These are phyloP conservation scores for Pichia sp. DNA, from an alignment of 1,139 yeast genomes.

Conservation along the genomic window DNA sequence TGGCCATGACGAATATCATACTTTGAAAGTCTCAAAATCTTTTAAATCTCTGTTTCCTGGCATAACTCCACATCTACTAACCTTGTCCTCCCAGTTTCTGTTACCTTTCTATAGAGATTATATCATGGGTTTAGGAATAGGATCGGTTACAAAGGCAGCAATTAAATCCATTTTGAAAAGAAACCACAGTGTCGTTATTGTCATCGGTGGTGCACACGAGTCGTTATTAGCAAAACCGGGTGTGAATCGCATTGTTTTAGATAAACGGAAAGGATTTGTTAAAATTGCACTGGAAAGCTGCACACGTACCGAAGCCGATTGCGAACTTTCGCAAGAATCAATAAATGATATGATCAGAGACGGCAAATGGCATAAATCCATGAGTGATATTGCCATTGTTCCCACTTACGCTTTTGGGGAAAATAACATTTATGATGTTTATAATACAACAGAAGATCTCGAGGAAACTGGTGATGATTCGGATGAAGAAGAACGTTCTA, in stretches of 20 bases:
- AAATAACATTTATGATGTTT: conserved; percentile 30
- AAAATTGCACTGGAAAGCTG: conserved; percentile 64
- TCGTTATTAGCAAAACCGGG: conserved; percentile 65
- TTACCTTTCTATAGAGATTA: conserved; percentile 86
- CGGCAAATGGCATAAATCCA: conserved; percentile 9
- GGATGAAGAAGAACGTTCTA: no score
- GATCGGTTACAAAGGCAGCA: conserved; percentile 74
- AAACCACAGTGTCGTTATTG: conserved; percentile 76
- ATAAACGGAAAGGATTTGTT: conserved; percentile 80
- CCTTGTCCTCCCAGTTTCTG: conserved; percentile 75
- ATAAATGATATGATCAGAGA: conserved; percentile 1
- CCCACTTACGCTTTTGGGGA: conserved; percentile 94
- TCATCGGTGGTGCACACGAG: conserved; percentile 95
- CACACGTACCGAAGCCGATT: conserved; percentile 5
- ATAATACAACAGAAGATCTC: conserved; percentile 17
- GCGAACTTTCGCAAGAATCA: conserved; percentile 31
- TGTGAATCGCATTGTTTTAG: conserved; percentile 53
- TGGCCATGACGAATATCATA: background rate
- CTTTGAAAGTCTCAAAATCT: conserved; percentile 5
- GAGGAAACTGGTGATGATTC: background rate
- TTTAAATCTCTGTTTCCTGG: conserved; percentile 57
- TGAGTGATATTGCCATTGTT: conserved; percentile 46
- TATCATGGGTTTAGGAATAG: conserved; percentile 67
- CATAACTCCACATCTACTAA: conserved; percentile 64
- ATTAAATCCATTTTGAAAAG: conserved; percentile 58